Conservation (phyloP, 208 protist genomes). For the Porcisia deanei region DNA sequence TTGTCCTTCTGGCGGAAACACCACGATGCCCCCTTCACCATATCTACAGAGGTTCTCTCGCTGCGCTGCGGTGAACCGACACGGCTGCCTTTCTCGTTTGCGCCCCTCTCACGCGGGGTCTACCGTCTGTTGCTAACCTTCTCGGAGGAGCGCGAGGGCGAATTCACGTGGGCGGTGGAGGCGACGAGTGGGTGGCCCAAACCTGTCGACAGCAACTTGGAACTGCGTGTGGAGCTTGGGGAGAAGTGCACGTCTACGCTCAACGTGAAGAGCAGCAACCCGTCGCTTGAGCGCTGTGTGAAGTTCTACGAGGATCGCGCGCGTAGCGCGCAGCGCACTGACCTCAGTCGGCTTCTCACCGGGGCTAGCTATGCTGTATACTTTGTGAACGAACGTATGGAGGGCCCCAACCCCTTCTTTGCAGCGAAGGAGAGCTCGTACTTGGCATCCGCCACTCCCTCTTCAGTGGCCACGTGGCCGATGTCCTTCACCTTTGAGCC, state of each 20-base stretch:
- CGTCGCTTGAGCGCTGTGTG: slow-evolving; percentile 67
- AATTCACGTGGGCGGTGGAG: slow-evolving; percentile 87
- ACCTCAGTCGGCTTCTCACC: slow-evolving; percentile 22
- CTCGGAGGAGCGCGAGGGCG: slow-evolving; percentile 84
- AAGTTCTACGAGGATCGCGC: slow-evolving; percentile 71
- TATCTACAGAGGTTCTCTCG: slow-evolving; percentile 68
- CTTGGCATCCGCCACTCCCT: slow-evolving; percentile 11
- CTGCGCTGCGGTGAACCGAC: slow-evolving; percentile 66
- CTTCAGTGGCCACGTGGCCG: slow-evolving; percentile 10
- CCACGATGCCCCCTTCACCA: slow-evolving; percentile 57
- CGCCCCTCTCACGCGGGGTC: slow-evolving; percentile 75
- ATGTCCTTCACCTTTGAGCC: slow-evolving; percentile 82
- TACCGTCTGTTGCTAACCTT: slow-evolving; percentile 84
- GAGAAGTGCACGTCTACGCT: slow-evolving; percentile 49
- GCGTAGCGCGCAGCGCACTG: slow-evolving; percentile 31
- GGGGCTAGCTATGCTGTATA: slow-evolving; percentile 48
- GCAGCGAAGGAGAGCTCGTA: slow-evolving; percentile 24
- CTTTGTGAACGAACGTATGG: slow-evolving; percentile 72
- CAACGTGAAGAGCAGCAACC: slow-evolving; percentile 53
- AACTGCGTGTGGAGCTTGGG: slow-evolving; percentile 72
- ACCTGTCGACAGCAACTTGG: slow-evolving; percentile 40
- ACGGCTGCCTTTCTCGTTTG: slow-evolving; percentile 77
- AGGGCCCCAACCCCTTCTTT: slow-evolving; percentile 89
- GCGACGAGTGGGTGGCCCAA: slow-evolving; percentile 64
- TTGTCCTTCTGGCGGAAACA: slow-evolving; percentile 22